Percentiles rank a stretch among this genome's conserved stretches.
These are phyloP conservation scores for Aurinia saxatilis DNA, from an alignment of 345 rosid species.

Conservation along the genomic window DNA sequence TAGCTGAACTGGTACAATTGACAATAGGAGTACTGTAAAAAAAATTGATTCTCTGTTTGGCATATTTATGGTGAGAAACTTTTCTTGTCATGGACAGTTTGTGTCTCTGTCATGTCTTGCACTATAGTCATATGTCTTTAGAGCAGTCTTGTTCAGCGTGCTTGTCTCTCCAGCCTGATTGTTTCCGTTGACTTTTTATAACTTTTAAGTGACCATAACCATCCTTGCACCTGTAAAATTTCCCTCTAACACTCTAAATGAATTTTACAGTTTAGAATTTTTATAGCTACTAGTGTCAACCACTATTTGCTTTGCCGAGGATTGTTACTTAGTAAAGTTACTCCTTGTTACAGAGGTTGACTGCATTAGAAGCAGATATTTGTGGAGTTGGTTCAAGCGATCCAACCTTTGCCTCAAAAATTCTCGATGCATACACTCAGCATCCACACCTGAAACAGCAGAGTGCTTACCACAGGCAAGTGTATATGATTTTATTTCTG, in stretches of 20 bases:
- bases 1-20: background rate
- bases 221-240: background rate
- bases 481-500: background rate
- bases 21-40: background rate
- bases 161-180: background rate
- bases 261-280: background rate
- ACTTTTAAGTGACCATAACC: background rate
- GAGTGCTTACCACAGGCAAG: conserved; percentile 52
- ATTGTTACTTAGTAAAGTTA: background rate
- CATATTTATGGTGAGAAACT: background rate
- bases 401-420: conserved; percentile 35
- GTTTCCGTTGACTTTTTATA: background rate
- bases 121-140: background rate
- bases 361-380: conserved; percentile 49
- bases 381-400: conserved; percentile 38
- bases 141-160: conserved; percentile 7
- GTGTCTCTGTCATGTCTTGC: background rate
- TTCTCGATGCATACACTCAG: conserved; percentile 45
- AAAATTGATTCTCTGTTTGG: background rate
- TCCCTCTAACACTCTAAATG: background rate
- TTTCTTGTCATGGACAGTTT: conserved; percentile 2
- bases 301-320: background rate
- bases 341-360: conserved; percentile 39
- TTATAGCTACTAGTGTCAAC: background rate
- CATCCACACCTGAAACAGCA: conserved; percentile 41